These are phyloP conservation scores for Zhuliangozyma blackwelliae DNA, from an alignment of 1,139 yeast species.

Conservation along the genomic window DNA sequence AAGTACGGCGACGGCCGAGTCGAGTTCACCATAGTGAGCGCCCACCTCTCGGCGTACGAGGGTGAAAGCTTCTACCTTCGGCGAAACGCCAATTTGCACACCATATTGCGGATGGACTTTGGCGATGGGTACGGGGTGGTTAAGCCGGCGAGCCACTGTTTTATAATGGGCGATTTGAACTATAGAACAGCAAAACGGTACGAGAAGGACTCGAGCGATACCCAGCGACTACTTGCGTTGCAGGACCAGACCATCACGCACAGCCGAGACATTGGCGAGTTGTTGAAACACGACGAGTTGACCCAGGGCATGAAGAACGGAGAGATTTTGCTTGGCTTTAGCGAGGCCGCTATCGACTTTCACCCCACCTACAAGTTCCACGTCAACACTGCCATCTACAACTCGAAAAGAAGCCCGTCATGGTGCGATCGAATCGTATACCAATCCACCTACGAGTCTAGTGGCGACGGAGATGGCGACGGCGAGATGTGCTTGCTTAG, in stretches of 20 bases:
- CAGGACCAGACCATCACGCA: constrained; percentile 20
- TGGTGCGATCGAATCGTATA: constrained; percentile 87
- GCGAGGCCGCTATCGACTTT: constrained; percentile 59
- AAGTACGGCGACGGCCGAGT: constrained; percentile 11
- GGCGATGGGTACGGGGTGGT: constrained; percentile 57
- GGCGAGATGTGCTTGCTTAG: constrained; percentile 1
- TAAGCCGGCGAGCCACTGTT: constrained; percentile 55
- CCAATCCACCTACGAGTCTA: constrained; percentile 39
- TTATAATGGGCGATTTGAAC: constrained; percentile 80
- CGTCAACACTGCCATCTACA: constrained; percentile 48
- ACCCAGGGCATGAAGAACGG: constrained; percentile 37
- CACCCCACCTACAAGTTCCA: constrained; percentile 74
- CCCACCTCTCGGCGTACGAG: constrained; percentile 77
- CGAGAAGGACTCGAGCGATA: constrained; percentile 11
- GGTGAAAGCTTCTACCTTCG: constrained; percentile 45
- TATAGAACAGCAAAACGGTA: constrained; percentile 52
- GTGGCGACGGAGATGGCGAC: constrained; percentile 7
- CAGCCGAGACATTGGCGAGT: constrained; percentile 14
- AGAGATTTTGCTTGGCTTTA: constrained; percentile 55
- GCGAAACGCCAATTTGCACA: constrained; percentile 51
- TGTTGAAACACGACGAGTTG: constrained; percentile 55
- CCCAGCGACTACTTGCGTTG: constrained; percentile 17
- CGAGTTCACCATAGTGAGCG: constrained; percentile 58
- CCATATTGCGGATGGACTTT: constrained; percentile 53
- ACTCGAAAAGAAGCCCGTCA: constrained; percentile 63